A percentile compares a stretch with the other conserved stretches of the same genome.
phyloP scores from a whole-genome alignment of 441 rosid species.

The Bruguiera hainesii region DNA sequence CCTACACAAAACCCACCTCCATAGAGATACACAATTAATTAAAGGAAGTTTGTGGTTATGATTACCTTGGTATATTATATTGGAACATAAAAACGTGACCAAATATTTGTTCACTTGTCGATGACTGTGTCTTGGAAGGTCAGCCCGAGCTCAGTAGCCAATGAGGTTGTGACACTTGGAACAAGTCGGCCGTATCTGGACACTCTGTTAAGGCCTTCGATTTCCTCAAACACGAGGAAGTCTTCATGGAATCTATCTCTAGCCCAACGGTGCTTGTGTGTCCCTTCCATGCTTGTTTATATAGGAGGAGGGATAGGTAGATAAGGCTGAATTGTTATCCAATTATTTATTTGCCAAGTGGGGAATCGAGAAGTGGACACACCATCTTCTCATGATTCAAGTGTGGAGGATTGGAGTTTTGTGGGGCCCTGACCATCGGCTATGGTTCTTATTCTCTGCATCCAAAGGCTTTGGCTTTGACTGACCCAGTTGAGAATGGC shows the following conservation, averaged over 20 bases:
- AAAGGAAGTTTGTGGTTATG: constrained; percentile 29
- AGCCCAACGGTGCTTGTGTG: no score
- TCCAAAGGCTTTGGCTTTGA: no score
- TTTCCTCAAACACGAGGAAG: constrained; percentile 36
- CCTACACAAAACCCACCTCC: constrained; percentile 90
- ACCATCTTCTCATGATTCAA: constrained; percentile 17
- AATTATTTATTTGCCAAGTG: constrained; percentile 16
- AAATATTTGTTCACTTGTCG: constrained; percentile 45
- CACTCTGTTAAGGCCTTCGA: constrained; percentile 58
- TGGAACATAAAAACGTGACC: constrained; percentile 72
- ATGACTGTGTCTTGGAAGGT: constrained; percentile 46
- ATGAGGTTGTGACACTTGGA: constrained; percentile 38
- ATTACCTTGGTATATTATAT: constrained; percentile 4
- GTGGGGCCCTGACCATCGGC: not conserved
- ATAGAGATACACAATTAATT: constrained; percentile 63
- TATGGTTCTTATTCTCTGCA: no score
- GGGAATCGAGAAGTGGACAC: constrained; percentile 21
- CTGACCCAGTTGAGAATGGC: no score
- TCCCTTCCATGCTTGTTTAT: no score
- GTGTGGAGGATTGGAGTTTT: constrained; percentile 4
- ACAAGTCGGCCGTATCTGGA: constrained; percentile 56
- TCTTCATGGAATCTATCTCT: not conserved
- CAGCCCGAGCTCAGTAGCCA: constrained; percentile 42
- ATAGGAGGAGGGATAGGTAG: no score
- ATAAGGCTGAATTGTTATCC: no score